phyloP scores from a whole-genome alignment of 1,284 basidiomycete species.

The Leucoagaricus sp. region DNA sequence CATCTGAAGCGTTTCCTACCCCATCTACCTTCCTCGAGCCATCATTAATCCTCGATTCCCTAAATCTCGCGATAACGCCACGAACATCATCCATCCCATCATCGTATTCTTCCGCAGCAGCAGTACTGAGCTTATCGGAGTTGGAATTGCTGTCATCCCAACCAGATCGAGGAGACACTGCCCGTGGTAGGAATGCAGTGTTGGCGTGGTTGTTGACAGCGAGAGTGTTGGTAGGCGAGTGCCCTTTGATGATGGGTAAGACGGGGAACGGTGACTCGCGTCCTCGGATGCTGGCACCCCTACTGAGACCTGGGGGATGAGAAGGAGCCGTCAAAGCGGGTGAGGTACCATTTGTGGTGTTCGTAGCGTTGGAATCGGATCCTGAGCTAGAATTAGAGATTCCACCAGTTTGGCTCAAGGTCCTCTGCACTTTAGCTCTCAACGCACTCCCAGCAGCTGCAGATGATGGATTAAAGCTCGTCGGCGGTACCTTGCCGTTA shows the following conservation, averaged over 20 bases:
- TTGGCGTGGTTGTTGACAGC: neutral
- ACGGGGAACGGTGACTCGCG: constrained; percentile 53
- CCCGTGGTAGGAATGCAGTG: neutral
- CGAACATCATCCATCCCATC: constrained; percentile 10
- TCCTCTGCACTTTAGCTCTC: constrained; percentile 20
- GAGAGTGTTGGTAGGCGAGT: neutral
- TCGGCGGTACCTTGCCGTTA: neutral
- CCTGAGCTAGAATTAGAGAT: neutral
- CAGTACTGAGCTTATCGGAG: neutral
- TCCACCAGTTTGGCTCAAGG: constrained; percentile 12
- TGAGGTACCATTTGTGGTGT: neutral
- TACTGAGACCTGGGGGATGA: constrained; percentile 17
- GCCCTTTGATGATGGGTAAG: constrained; percentile 27
- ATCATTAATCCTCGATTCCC: constrained; percentile 11
- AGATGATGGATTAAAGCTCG: constrained; percentile 10
- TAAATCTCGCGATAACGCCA: constrained; percentile 11
- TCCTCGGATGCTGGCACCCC: constrained; percentile 32
- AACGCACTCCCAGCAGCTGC: constrained; percentile 18
- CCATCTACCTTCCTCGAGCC: constrained; percentile 1
- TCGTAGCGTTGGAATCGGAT: neutral
- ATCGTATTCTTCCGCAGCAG: constrained; percentile 7
- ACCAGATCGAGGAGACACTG: neutral
- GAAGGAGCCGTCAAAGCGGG: neutral
- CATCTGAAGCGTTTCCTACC: neutral
- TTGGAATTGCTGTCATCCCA: neutral